A percentile compares a stretch with the other conserved stretches of the same genome.
Conservation (phyloP, 352 stramenopile genomes). For the Pythium plurisporium region DNA sequence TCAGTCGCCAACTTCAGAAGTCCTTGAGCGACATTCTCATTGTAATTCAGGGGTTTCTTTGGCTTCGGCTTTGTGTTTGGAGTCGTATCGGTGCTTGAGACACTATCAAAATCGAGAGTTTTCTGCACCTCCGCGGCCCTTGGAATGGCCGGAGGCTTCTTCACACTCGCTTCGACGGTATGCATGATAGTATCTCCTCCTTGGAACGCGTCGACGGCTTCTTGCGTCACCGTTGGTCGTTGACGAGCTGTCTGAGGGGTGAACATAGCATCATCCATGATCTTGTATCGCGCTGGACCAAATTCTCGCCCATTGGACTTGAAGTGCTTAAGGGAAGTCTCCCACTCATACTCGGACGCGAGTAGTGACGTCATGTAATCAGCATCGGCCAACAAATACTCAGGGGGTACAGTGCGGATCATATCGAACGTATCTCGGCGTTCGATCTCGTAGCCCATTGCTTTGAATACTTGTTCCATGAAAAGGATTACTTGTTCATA, state of each 20-base stretch:
- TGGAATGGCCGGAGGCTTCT: not conserved
- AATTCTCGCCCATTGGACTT: not conserved
- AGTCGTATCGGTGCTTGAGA: not conserved
- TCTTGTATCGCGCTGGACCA: not conserved
- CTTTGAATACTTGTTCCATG: not conserved
- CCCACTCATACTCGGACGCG: not conserved
- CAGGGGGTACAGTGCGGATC: not conserved
- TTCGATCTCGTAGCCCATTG: not conserved
- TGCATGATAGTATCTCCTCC: not conserved
- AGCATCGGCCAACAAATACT: not conserved
- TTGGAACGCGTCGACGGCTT: not conserved
- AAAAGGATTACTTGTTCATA: constrained; percentile 2
- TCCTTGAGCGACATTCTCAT: not conserved
- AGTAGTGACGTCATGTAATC: not conserved
- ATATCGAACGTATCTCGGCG: not conserved
- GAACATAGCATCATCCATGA: constrained; percentile 3
- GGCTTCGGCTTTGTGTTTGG: constrained; percentile 1
- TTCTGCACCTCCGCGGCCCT: not conserved
- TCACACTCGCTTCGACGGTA: not conserved
- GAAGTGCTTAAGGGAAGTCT: not conserved
- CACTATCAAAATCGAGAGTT: not conserved
- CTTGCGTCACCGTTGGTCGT: not conserved
- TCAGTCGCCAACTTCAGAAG: not conserved
- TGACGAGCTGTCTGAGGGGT: not conserved
- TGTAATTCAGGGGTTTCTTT: not conserved